Base-by-base conservation (phyloP, 2,329 filamentous ascomycete species). In the Claviceps arundinis region DNA sequence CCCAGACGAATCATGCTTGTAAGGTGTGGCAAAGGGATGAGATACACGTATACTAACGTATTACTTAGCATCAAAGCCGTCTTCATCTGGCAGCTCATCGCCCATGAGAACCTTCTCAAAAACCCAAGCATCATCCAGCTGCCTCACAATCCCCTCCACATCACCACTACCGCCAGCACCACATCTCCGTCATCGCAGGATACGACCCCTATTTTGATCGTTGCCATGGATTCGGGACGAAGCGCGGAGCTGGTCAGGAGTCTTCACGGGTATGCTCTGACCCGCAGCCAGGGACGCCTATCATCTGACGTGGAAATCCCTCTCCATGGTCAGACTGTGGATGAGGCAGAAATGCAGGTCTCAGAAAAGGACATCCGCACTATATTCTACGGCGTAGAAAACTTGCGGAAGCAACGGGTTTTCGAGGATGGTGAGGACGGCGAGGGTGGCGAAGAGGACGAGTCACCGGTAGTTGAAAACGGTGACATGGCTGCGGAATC, bases 131-230 rank as follows among this genome's bases (percentile, higher is more conserved):
- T 66, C 54, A 68, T 88, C 50, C 65, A 71, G 41, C 65, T 88
- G 4, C 70, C 74, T 2, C 84, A 84, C 7, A 89, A 87, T 59
- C 77, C 82, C 1, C 74, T 91, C 4, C 78, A 82, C 60, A 60
- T 76, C 11, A 60, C 65, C 30, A 55, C 66, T n/a, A 51, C 52
- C 66, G 11, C 56, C 11, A 34, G 30, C 17, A 22, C 9, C 41
- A 14, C 42, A 3, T 43, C 42, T 22, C 19, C 42, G 3, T 8
- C 61, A 14, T 51, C 53, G 37, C 54, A 52, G 24, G 54, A 57
- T 7, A 53, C 57, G 3, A 53, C 57, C 3, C 65, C 61, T 19
- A 63, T 55, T 51, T 56, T 77, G 37, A 55, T 73, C 41, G 65
- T 70, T 5, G 65, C 72, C 14, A 56, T 74, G 38, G 72, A 77